Conservation (phyloP, 1,139 yeast genomes). For the Debaryomyces sp. region DNA sequence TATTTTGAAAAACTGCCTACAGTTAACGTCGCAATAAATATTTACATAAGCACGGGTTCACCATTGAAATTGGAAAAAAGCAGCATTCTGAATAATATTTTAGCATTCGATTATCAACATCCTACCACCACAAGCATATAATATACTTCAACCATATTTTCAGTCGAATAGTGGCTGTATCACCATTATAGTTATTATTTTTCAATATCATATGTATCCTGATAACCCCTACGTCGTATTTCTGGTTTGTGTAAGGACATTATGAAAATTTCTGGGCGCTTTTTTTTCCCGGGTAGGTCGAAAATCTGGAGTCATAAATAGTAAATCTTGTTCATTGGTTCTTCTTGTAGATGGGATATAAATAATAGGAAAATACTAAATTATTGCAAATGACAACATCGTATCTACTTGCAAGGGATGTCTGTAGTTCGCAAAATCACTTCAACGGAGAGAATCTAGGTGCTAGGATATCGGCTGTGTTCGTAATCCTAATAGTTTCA, state of each 20-base stretch:
- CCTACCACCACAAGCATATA: background rate
- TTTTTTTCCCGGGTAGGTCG: background rate
- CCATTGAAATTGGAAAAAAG: background rate
- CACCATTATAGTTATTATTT: background rate
- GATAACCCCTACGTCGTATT: background rate
- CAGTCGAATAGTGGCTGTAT: background rate
- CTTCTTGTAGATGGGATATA: background rate
- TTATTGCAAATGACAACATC: background rate
- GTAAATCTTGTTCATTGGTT: too few relatives aligned
- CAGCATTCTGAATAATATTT: background rate
- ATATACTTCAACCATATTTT: background rate
- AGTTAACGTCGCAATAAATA: background rate
- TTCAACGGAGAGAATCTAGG: slow-evolving; percentile 12
- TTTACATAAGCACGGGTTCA: slow-evolving; percentile 1
- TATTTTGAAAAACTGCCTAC: background rate
- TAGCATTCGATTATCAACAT: background rate
- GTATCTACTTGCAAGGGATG: slow-evolving; percentile 4
- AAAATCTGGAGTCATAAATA: background rate
- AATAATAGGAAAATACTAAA: background rate
- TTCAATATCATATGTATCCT: background rate
- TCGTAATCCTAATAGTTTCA: slow-evolving; percentile 15
- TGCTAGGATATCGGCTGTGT: slow-evolving; percentile 17
- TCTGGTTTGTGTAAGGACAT: background rate
- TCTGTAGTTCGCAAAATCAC: slow-evolving; percentile 8
- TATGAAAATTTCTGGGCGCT: background rate